Evolutionary conservation across 192 early-diverging fungal species (phyloP).

Genomic region (Dimargaris verticillata): DNA sequence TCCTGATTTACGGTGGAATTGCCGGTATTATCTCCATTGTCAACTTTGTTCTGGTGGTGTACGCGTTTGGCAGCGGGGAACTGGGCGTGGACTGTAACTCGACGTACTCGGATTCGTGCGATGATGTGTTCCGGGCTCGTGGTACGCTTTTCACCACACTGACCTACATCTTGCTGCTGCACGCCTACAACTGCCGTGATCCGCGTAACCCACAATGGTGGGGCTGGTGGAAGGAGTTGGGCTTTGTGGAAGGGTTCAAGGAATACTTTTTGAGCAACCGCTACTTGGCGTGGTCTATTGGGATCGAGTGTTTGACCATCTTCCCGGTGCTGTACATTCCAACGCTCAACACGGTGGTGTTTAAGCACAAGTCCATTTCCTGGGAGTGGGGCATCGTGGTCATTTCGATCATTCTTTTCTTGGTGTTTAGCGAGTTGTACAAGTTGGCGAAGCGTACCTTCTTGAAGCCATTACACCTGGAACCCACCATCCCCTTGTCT

Average conservation of each 20-base stretch:
- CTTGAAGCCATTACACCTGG: background rate
- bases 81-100: slow-evolving; percentile 42
- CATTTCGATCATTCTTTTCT: slow-evolving; percentile 38
- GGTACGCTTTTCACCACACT: slow-evolving; percentile 53
- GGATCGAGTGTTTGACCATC: slow-evolving; percentile 32
- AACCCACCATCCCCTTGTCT: slow-evolving; percentile 1
- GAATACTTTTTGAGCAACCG: slow-evolving; percentile 31
- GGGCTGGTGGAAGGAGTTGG: slow-evolving; percentile 16
- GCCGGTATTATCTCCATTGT: slow-evolving; percentile 45
- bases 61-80: slow-evolving; percentile 39
- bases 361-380: slow-evolving; percentile 40
- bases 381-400: slow-evolving; percentile 61
- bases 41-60: slow-evolving; percentile 46
- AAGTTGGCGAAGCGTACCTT: slow-evolving; percentile 36
- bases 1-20: slow-evolving; percentile 43
- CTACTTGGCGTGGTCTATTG: slow-evolving; percentile 26
- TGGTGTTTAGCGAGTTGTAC: slow-evolving; percentile 45
- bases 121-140: slow-evolving; percentile 51
- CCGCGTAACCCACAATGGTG: slow-evolving; percentile 43
- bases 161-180: slow-evolving; percentile 50
- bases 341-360: slow-evolving; percentile 38
- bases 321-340: slow-evolving; percentile 49
- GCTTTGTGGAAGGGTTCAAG: background rate
- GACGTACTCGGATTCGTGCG: slow-evolving; percentile 30
- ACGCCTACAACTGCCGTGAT: slow-evolving; percentile 60